Evolutionary conservation across 2,329 filamentous ascomycete genomes (phyloP).

Genomic region (Rhynchosporium secalis): DNA sequence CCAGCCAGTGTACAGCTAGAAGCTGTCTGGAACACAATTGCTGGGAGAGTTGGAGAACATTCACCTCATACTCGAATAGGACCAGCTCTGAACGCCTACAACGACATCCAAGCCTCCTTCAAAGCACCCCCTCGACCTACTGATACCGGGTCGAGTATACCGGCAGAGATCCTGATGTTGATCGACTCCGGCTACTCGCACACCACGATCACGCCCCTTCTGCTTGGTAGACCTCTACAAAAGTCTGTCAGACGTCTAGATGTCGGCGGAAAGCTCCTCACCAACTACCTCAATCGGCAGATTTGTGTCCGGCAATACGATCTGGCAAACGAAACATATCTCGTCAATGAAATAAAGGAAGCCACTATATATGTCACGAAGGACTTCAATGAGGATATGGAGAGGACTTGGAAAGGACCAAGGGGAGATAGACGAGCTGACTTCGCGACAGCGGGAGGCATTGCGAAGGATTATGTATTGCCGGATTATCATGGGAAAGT

Average conservation of each 20-base stretch:
- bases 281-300: constrained; percentile 87
- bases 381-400: constrained; percentile 76
- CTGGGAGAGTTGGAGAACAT: neutral
- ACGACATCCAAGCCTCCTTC: constrained; percentile 71
- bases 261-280: constrained; percentile 88
- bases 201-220: constrained; percentile 84
- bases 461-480: constrained; percentile 88
- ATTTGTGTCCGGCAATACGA: constrained; percentile 92
- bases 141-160: constrained; percentile 46
- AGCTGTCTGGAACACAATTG: no score
- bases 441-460: constrained; percentile 51
- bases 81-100: constrained; percentile 77
- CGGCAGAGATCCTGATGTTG: constrained; percentile 80
- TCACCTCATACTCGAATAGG: constrained; percentile 46
- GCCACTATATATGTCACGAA: constrained; percentile 78
- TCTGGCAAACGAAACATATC: constrained; percentile 89
- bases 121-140: constrained; percentile 55
- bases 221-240: constrained; percentile 78
- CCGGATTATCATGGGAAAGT: constrained; percentile 69
- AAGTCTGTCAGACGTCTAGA: constrained; percentile 81
- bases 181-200: constrained; percentile 93
- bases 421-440: constrained; percentile 55
- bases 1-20: neutral
- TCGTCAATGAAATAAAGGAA: constrained; percentile 97
- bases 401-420: constrained; percentile 80